A percentile compares a stretch with the other conserved stretches of the same genome.
Conservation (phyloP, 441 rosid species). For the Kokia cookei region DNA sequence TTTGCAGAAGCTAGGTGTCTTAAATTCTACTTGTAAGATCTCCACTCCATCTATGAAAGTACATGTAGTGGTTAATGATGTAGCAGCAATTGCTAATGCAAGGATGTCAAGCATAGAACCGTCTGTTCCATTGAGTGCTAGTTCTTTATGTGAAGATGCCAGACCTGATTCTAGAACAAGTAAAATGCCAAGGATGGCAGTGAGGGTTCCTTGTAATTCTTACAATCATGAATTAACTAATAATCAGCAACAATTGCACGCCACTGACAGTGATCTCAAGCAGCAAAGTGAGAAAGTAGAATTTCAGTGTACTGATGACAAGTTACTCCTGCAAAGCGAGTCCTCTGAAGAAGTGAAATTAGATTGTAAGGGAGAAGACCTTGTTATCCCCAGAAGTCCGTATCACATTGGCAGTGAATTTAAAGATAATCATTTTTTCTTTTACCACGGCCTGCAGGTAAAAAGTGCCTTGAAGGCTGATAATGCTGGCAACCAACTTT, state of each 20-base stretch:
- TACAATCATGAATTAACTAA: slow-evolving; percentile 19
- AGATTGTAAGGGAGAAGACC: slow-evolving; percentile 12
- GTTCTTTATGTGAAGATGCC: slow-evolving; percentile 24
- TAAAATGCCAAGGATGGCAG: slow-evolving; percentile 18
- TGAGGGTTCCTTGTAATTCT: slow-evolving; percentile 15
- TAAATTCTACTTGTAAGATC: slow-evolving; percentile 30
- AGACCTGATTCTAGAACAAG: slow-evolving; percentile 14
- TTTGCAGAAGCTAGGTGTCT: slow-evolving; percentile 17
- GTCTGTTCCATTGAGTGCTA: slow-evolving; percentile 23
- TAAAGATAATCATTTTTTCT: neutral
- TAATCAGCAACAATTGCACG: slow-evolving; percentile 22
- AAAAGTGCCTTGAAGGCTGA: slow-evolving; percentile 15
- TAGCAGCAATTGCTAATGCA: slow-evolving; percentile 17
- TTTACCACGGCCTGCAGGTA: slow-evolving; percentile 12
- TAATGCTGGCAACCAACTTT: slow-evolving; percentile 1
- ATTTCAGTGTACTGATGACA: slow-evolving; percentile 18
- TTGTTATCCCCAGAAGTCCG: slow-evolving; percentile 8
- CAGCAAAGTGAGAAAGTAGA: slow-evolving; percentile 20
- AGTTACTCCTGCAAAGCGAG: slow-evolving; percentile 17
- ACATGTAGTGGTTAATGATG: slow-evolving; percentile 15
- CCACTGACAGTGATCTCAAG: slow-evolving; percentile 20
- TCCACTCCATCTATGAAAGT: slow-evolving; percentile 21
- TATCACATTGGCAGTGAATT: slow-evolving; percentile 6
- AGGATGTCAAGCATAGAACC: slow-evolving; percentile 16
- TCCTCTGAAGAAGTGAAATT: slow-evolving; percentile 15